A percentile compares a stretch with the other conserved stretches of the same genome.
Conservation (phyloP, 805 yeast genomes). For the Geotrichum ghanense region DNA sequence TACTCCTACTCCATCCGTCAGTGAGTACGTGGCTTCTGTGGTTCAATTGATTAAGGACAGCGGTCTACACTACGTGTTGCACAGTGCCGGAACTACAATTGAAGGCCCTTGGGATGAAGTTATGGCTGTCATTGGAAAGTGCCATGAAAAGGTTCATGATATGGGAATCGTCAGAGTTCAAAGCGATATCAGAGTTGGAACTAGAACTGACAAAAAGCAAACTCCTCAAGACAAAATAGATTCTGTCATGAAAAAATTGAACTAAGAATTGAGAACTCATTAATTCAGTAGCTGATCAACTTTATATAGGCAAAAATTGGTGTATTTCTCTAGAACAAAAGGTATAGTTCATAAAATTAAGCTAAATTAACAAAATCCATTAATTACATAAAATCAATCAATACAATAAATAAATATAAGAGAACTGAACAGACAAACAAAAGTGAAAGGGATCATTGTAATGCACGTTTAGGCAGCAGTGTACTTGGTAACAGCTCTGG, state of each 20-base stretch:
- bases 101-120: constrained; percentile 93
- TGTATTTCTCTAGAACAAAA: too few species aligned
- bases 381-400: constrained; percentile 1
- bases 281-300: too few species aligned
- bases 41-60: constrained; percentile 53
- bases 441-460: not conserved
- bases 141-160: constrained; percentile 63
- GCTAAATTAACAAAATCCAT: constrained; percentile 1
- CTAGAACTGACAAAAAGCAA: constrained; percentile 65
- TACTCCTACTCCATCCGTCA: constrained; percentile 64
- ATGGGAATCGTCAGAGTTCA: constrained; percentile 71
- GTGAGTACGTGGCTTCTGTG: constrained; percentile 65
- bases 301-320: too few species aligned
- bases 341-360: too few species aligned
- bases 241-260: constrained; percentile 31
- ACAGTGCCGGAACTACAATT: constrained; percentile 84
- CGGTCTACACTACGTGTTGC: constrained; percentile 57
- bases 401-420: constrained; percentile 2
- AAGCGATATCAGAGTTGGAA: constrained; percentile 78
- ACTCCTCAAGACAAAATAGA: constrained; percentile 62
- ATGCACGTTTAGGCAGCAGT: constrained; percentile 39
- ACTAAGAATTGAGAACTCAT: too few species aligned
- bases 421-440: not conserved
- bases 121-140: constrained; percentile 61
- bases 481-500: constrained; percentile 95